Percentiles rank a stretch among this genome's conserved stretches.
Evolutionary conservation across 805 yeast species (phyloP).

Genomic region (Candida vaughaniae): DNA sequence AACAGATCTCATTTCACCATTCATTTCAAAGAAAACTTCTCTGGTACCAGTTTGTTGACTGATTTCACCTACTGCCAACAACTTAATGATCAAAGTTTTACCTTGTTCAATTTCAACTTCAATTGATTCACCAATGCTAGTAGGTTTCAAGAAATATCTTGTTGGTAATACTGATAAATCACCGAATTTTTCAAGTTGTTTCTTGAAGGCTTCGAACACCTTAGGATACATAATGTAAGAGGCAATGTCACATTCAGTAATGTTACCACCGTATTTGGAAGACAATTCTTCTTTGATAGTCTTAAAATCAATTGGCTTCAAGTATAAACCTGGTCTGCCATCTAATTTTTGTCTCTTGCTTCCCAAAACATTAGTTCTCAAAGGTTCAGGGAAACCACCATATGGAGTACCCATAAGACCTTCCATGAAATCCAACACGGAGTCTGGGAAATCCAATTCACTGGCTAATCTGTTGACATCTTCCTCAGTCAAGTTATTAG

Average conservation of each 20-base stretch:
- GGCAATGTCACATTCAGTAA: slow-evolving; percentile 88
- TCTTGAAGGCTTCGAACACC: slow-evolving; percentile 87
- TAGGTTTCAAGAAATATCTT: slow-evolving; percentile 82
- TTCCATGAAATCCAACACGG: slow-evolving; percentile 97
- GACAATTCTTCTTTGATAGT: slow-evolving; percentile 70
- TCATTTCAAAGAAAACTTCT: slow-evolving; percentile 96
- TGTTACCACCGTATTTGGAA: slow-evolving; percentile 68
- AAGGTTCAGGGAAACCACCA: slow-evolving; percentile 99
- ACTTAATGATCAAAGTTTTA: slow-evolving; percentile 85
- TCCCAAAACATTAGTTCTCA: slow-evolving; percentile 84
- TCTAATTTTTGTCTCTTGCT: slow-evolving; percentile 91
- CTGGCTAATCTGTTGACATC: slow-evolving; percentile 87
- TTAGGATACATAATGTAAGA: slow-evolving; percentile 97
- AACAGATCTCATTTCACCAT: slow-evolving; percentile 97
- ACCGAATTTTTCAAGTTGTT: slow-evolving; percentile 74
- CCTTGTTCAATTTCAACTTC: slow-evolving; percentile 91
- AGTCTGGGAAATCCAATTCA: slow-evolving; percentile 96
- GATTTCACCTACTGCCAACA: slow-evolving; percentile 90
- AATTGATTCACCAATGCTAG: slow-evolving; percentile 85
- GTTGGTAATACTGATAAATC: slow-evolving; percentile 95
- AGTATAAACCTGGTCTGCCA: slow-evolving; percentile 86
- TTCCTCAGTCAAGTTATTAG: slow-evolving; percentile 81
- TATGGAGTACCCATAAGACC: slow-evolving; percentile 99
- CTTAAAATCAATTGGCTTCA: slow-evolving; percentile 79
- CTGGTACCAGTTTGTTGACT: slow-evolving; percentile 82